These are phyloP conservation scores for Lachancea dasiensis DNA, from an alignment of 805 yeast species.

Conservation along the genomic window DNA sequence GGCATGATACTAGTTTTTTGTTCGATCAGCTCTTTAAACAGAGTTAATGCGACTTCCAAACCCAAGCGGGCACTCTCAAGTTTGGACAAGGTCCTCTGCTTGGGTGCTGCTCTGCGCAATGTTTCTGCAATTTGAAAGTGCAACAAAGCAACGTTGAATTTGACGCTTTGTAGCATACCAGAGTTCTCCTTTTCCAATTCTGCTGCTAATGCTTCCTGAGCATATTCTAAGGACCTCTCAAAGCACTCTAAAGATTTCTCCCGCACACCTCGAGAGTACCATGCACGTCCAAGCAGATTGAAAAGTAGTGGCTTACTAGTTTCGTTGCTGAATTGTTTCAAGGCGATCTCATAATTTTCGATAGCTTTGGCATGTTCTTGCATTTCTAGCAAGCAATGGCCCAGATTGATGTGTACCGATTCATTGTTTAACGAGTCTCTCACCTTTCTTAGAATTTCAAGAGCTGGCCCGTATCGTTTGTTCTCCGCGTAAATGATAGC, in stretches of 20 bases:
- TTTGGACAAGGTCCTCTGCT: conserved; percentile 56
- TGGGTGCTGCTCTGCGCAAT: conserved; percentile 53
- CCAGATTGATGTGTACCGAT: conserved; percentile 77
- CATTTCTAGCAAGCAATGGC: conserved; percentile 79
- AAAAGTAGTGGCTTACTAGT: conserved; percentile 60
- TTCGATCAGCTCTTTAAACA: conserved; percentile 53
- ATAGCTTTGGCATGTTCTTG: conserved; percentile 80
- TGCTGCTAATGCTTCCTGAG: conserved; percentile 48
- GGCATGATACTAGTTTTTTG: conserved; percentile 62
- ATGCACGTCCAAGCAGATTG: conserved; percentile 77
- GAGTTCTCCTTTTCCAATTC: conserved; percentile 20
- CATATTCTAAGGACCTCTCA: conserved; percentile 54
- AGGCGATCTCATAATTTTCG: conserved; percentile 80
- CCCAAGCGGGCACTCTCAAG: conserved; percentile 51
- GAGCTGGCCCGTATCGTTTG: conserved; percentile 65
- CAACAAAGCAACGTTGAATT: conserved; percentile 77
- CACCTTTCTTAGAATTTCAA: conserved; percentile 80
- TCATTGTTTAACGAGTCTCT: conserved; percentile 85
- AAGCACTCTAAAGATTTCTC: conserved; percentile 62
- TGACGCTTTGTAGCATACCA: conserved; percentile 40
- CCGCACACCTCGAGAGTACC: conserved; percentile 70
- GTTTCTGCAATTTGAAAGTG: conserved; percentile 85
- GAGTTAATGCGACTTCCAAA: conserved; percentile 54
- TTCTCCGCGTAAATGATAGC: conserved; percentile 90
- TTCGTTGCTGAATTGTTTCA: conserved; percentile 52